Percentiles rank a stretch among this genome's conserved stretches.
phyloP scores from a whole-genome alignment of 345 rosid genomes.

The Hypericum androsaemum region DNA sequence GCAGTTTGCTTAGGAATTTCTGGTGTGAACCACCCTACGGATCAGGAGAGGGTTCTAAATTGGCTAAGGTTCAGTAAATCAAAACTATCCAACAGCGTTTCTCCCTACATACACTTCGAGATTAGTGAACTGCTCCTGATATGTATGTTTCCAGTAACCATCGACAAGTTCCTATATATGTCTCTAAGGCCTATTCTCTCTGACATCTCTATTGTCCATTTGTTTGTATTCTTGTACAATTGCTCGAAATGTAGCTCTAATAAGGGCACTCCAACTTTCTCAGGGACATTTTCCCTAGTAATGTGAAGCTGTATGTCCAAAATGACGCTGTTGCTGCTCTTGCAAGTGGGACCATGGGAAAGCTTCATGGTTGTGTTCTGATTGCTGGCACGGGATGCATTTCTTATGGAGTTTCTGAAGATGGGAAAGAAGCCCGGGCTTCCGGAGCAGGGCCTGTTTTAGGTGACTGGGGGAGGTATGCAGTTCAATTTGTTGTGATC shows the following conservation, averaged over 20 bases:
- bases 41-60: conserved; percentile 54
- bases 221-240: neutral
- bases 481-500: neutral
- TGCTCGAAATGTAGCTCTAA: too few relatives aligned
- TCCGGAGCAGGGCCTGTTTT: conserved; percentile 90
- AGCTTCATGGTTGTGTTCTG: conserved; percentile 89
- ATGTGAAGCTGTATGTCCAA: conserved; percentile 65
- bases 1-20: conserved; percentile 92
- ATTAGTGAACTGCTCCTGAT: neutral
- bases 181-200: neutral
- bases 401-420: conserved; percentile 80
- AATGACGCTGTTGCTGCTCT: conserved; percentile 92
- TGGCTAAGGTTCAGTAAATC: conserved; percentile 71
- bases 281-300: conserved; percentile 73
- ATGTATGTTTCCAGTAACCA: neutral
- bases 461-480: conserved; percentile 96
- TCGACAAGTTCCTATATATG: neutral
- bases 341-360: conserved; percentile 93
- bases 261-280: neutral
- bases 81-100: too few relatives aligned
- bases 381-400: conserved; percentile 96
- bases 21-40: conserved; percentile 89
- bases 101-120: too few relatives aligned
- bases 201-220: neutral
- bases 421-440: conserved; percentile 86